Evolutionary conservation across 2,329 filamentous ascomycete species (phyloP).

Genomic region (Colletotrichum neosansevieriae): DNA sequence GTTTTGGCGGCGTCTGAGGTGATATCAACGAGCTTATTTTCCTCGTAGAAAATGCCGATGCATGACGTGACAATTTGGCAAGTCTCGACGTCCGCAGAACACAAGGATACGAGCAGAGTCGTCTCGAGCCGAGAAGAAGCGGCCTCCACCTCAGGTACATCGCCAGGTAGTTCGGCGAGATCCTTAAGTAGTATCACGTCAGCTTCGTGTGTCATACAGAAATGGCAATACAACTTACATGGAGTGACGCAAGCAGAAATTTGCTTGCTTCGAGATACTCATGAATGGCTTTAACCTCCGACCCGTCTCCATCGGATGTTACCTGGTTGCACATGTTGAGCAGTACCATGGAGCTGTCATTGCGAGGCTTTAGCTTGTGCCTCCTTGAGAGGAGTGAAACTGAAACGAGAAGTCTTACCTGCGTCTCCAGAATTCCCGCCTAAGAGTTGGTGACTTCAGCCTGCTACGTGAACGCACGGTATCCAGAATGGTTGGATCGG

Average conservation of each 20-base stretch:
- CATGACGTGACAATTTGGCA: slow-evolving; percentile 74
- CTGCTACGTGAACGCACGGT: slow-evolving; percentile 52
- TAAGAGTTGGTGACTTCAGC: slow-evolving; percentile 54
- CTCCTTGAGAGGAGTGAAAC: not conserved
- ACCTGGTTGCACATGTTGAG: slow-evolving; percentile 63
- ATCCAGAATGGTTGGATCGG: slow-evolving; percentile 51
- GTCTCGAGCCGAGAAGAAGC: slow-evolving; percentile 71
- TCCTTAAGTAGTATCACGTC: slow-evolving; percentile 55
- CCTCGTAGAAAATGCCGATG: slow-evolving; percentile 72
- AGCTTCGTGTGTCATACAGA: not conserved
- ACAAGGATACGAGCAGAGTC: slow-evolving; percentile 71
- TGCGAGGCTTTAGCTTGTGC: slow-evolving; percentile 42
- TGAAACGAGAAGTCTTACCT: slow-evolving; percentile 52
- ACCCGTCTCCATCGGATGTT: slow-evolving; percentile 56
- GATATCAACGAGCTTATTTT: slow-evolving; percentile 67
- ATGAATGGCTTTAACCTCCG: slow-evolving; percentile 61
- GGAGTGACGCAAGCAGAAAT: slow-evolving; percentile 62
- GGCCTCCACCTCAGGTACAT: slow-evolving; percentile 65
- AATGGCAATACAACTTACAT: slow-evolving; percentile 50
- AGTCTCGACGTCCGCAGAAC: slow-evolving; percentile 73
- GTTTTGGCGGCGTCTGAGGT: slow-evolving; percentile 63
- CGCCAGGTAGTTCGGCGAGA: slow-evolving; percentile 64
- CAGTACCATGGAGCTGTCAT: slow-evolving; percentile 56
- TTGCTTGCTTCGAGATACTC: slow-evolving; percentile 69
- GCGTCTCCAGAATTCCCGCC: slow-evolving; percentile 63